Evolutionary conservation across 1,284 basidiomycete species (phyloP), one percentile per base, ranked within the genome.

Genomic region (Ganoderma meredithae): DNA sequence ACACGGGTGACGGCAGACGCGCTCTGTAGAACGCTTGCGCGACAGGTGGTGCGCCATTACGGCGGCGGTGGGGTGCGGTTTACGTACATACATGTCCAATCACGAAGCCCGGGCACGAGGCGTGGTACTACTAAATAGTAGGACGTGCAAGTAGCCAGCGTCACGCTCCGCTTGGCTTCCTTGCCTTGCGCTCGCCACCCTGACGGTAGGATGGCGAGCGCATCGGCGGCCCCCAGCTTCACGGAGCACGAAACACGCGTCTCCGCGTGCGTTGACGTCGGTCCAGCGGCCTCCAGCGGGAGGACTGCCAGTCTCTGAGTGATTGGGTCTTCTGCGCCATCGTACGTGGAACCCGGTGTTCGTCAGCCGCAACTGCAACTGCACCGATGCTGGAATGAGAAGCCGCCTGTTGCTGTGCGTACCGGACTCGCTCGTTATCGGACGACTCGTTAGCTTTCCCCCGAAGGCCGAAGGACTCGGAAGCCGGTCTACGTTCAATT

Each of bases 221-320:
- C 47, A 49, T 25, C 22, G 19, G 17, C 44, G 9, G 9, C 44
- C n/a, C n/a, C 17, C 7, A 40, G 4, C 36, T 44, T 44, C 60
- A 62, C 41, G 31, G 60, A 49, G 60, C 44, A 62, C 60, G 60
- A 62, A 49, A 49, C 52, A 39, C 60, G 40, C 31, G 47, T 43
- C 27, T 61, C 40, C 44, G 60, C 60, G 43, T 44, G 60, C 60
- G 43, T 44, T 7, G 47, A 25, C 47, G 22, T 25, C 25, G 27
- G 52, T 8, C 43, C 43, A 31, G 10, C 6, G 44, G 22, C 43
- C 3, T 25, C 27, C 52, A 53, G 52, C 25, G 3, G 36, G 36
- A 36, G 36, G 36, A 9, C 36, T 36, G 36, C 4, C 52, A 52
- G 49, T n/a, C 27, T 31, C 27, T 31, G 27, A 31, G 27, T 31